A percentile compares a stretch with the other conserved stretches of the same genome.
Conservation (phyloP, 345 rosid species). For the Hibiscus tridactylites region DNA sequence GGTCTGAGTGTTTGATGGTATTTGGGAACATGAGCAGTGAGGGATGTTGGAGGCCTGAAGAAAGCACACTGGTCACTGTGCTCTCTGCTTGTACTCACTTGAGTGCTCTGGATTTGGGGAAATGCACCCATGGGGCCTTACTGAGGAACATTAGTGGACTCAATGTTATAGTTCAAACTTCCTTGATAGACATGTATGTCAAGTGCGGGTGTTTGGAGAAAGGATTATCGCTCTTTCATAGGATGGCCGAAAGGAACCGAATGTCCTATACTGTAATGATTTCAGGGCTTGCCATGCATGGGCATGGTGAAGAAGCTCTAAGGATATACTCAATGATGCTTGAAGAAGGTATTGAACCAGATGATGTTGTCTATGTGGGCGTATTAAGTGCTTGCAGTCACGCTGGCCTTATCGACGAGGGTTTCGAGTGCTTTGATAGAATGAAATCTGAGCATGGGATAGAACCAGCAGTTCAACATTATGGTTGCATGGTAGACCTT, state of each 20-base stretch:
- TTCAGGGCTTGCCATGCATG: slow-evolving; percentile 36
- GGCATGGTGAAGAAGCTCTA: slow-evolving; percentile 35
- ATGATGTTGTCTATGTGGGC: slow-evolving; percentile 32
- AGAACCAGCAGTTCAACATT: slow-evolving; percentile 54
- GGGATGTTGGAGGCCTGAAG: slow-evolving; percentile 35
- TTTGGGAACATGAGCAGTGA: slow-evolving; percentile 44
- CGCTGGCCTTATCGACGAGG: slow-evolving; percentile 31
- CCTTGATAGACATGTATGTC: slow-evolving; percentile 40
- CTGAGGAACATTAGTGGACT: slow-evolving; percentile 35
- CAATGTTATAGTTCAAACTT: slow-evolving; percentile 37
- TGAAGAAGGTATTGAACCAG: slow-evolving; percentile 25
- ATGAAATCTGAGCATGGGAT: slow-evolving; percentile 37
- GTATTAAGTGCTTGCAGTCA: slow-evolving; percentile 41
- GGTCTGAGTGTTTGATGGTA: slow-evolving; percentile 40
- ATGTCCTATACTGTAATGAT: slow-evolving; percentile 35
- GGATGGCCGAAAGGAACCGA: slow-evolving; percentile 24
- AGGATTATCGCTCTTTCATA: slow-evolving; percentile 22
- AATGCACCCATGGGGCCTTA: slow-evolving; percentile 29
- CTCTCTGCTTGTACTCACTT: slow-evolving; percentile 38
- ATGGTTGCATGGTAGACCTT: slow-evolving; percentile 66
- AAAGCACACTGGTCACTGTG: slow-evolving; percentile 33
- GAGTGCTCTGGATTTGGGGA: slow-evolving; percentile 33
- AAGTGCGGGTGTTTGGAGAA: slow-evolving; percentile 41
- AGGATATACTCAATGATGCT: slow-evolving; percentile 28
- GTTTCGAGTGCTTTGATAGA: slow-evolving; percentile 20